Base-by-base conservation (phyloP, 495 filamentous ascomycete species). In the Penicillium desertorum region DNA sequence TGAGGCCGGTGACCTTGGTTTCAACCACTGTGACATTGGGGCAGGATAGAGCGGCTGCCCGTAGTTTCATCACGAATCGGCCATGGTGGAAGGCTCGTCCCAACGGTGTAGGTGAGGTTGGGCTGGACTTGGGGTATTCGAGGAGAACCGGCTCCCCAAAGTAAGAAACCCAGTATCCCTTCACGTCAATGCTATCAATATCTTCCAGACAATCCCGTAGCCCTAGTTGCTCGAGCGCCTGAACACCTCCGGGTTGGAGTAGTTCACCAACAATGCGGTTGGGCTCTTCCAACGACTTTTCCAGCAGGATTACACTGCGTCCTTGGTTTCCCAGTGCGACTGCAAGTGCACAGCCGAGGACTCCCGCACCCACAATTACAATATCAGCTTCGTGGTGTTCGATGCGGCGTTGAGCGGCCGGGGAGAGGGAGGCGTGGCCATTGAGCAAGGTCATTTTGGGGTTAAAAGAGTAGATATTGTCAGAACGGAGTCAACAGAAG, bases 211-310 rank as follows among this genome's bases (percentile, higher is more conserved):
- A 96, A 58, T 90, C 83, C 44, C 71, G 71, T 50, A 98, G 72
- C 7, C 95, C 95, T 51, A 98, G 76, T 61, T 87, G 84, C 64
- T 87, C 80, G 59, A 98, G 78, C 19, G 95, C 92, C 43, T 79
- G 74, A 39, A 96, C 86, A 42, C 94, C 94, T 30, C 94, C 94
- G 4, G 94, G 94, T 70, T 98, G 94, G 66, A 98, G 75, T 57
- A 98, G 74, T 76, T 98, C 94, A 53, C 94, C 94, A 20, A 98
- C 92, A 64, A 98, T 98, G 54, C 94, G 86, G 76, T 98, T 91
- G 12, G 94, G 94, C 76, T 97, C 90, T 73, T 93, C 92, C 70
- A 96, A 76, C 71, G 87, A 93, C 60, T 80, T 79, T 73, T 98
- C 94, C 20, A 98, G 82, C 48, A 98, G 76, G n/a, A 96, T 81